These are phyloP conservation scores for Wickerhamomyces rabaulensis DNA, from an alignment of 805 yeast genomes.

Conservation along the genomic window DNA sequence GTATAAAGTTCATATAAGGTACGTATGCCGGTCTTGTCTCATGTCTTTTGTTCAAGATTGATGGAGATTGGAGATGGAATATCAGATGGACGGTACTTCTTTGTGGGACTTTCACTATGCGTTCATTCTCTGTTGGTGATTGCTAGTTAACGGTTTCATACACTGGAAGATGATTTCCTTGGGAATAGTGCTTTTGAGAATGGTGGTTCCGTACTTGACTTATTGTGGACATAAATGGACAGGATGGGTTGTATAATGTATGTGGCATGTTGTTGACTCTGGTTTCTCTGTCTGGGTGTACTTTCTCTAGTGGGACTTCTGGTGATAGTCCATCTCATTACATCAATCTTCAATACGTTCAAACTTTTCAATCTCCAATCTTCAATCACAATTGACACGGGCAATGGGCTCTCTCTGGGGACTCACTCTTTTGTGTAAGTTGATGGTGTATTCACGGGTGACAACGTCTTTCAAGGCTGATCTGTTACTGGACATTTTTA, in stretches of 20 bases:
- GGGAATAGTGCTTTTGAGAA: neutral
- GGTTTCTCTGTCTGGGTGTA: too few species aligned
- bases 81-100: neutral
- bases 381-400: neutral
- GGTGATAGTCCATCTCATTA: neutral
- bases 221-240: neutral
- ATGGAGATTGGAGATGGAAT: neutral
- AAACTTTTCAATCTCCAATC: neutral
- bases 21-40: neutral
- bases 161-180: neutral
- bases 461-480: conserved; percentile 97
- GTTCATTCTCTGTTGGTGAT: neutral
- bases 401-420: neutral
- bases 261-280: too few species aligned
- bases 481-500: conserved; percentile 43
- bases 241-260: too few species aligned
- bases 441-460: conserved; percentile 99
- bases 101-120: too few species aligned
- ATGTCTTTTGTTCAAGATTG: neutral
- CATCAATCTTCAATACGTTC: neutral
- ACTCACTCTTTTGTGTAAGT: conserved; percentile 98
- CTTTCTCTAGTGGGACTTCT: too few species aligned
- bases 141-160: neutral
- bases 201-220: neutral
- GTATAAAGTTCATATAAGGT: conserved; percentile 25